These are phyloP conservation scores for Talaromyces sp. DNA, from an alignment of 2,329 filamentous ascomycete genomes.

Conservation along the genomic window DNA sequence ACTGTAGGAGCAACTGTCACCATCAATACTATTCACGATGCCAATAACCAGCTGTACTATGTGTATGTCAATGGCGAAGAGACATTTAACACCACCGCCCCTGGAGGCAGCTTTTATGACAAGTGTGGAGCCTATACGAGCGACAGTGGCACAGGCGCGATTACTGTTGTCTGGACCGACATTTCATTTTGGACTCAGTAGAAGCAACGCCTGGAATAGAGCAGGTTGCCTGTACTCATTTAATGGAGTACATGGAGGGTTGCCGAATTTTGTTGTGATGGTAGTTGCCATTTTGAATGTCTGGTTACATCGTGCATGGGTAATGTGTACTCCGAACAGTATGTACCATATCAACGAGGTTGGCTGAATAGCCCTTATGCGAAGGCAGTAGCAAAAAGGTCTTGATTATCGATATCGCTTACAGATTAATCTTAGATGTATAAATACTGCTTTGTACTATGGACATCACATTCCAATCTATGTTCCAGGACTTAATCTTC, in stretches of 20 bases:
- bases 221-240: not conserved
- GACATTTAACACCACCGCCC: not conserved
- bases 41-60: constrained; percentile 7
- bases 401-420: not conserved
- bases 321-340: not conserved
- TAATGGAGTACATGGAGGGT: not conserved
- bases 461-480: not conserved
- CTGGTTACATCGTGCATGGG: not conserved
- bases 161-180: constrained; percentile 13
- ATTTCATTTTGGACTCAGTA: constrained; percentile 13
- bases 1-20: constrained; percentile 12
- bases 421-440: not conserved
- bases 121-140: constrained; percentile 13
- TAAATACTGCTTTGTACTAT: not conserved
- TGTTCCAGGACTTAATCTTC: not conserved
- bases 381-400: not conserved
- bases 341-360: not conserved
- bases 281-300: not conserved
- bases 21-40: constrained; percentile 15
- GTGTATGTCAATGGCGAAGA: constrained; percentile 14
- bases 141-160: constrained; percentile 13
- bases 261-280: not conserved
- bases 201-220: not conserved
- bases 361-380: not conserved
- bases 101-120: constrained; percentile 14